Base-by-base conservation (phyloP, 495 filamentous ascomycete genomes). In the Trichoderma orchidacearum region DNA sequence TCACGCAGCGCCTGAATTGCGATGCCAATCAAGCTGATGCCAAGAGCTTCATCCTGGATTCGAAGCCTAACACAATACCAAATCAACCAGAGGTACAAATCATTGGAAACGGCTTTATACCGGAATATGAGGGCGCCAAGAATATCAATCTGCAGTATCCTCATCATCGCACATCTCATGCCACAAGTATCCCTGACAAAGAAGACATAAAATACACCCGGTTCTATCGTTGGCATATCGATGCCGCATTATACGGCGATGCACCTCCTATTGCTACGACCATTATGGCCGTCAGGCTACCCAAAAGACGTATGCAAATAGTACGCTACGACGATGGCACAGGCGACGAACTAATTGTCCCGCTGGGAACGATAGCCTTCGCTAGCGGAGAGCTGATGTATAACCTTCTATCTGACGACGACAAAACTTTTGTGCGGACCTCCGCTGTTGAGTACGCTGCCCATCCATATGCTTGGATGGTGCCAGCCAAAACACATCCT, bases 381-480 rank as follows among this genome's bases (percentile, higher is more conserved):
- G 82, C 83, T 1, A 81, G 76, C 11, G 82, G 82, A 3, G 81
- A 85, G 63, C 69, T 71, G 2, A 86, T 85, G 80, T 86, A 78
- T 62, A 73, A 82, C n/a, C 57, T 76, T 5, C 72, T 89, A 0
- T 83, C 80, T n/a, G 72, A 77, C 0, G 74, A 77, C 34, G 84
- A 87, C 56, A 80, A 86, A 64, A 75, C 78, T 50, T 85, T 89
- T 60, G 84, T 75, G 12, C 75, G 76, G 13, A 74, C 72, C 9
- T 81, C 82, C 54, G 74, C 72, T 17, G 72, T 88, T 17, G 83
- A 87, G 71, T 88, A 89, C 58, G 84, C 85, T 0, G 78, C 85
- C 29, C 85, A 89, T 57, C 85, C 85, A 45, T 87, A 89, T 68
- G 78, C 88, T 60, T 89, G 85, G 85, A 88, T 88, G 81, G 79